Evolutionary conservation across 192 early-diverging fungal species (phyloP), one percentile per base, ranked within the genome.

Genomic region (Mortierella claussenii): DNA sequence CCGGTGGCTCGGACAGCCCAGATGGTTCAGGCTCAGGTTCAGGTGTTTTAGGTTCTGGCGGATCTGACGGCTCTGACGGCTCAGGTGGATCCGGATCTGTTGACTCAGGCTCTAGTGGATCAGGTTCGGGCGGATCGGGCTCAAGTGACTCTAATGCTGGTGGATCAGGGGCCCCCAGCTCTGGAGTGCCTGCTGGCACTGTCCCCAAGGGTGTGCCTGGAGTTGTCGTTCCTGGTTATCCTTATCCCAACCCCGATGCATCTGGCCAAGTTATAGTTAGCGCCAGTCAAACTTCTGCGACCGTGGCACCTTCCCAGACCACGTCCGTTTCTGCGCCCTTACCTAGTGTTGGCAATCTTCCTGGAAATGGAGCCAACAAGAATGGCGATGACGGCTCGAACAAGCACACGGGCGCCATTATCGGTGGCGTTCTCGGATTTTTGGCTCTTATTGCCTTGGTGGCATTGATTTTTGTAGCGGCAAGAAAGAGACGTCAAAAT

Each of bases 181-280:
- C 66, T 17, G 66, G 56, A 18, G 28, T 40, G 8, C 46, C 65
- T 53, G 31, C 36, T 18, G 66, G 66, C 20, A 31, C 47, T 3
- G 32, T 50, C 2, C 46, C 55, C 8, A 45, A 51, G 17, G 66
- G 55, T 28, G 66, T 50, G 33, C 49, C 66, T 5, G 66, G 49
- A 12, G 47, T 44, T 4, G n/a, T 53, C 37, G 31, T 34, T 12
- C 49, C 70, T 18, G 34, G 46, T 23, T 37, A 36, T 15, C 62
- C 62, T 23, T 59, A 30, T 31, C 60, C 70, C 12, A 65, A 65
- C 36, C 56, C 70, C 15, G 70, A 74, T 11, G 56, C 62, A 11
- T 30, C 61, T 13, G 55, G 48, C 30, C 62, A 58, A 20, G 62
- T 60, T 5, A 13, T 74, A 44, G 62, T 60, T 15, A 55, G 61